Conservation (phyloP, 441 rosid genomes). For the Eutrema salsugineum region DNA sequence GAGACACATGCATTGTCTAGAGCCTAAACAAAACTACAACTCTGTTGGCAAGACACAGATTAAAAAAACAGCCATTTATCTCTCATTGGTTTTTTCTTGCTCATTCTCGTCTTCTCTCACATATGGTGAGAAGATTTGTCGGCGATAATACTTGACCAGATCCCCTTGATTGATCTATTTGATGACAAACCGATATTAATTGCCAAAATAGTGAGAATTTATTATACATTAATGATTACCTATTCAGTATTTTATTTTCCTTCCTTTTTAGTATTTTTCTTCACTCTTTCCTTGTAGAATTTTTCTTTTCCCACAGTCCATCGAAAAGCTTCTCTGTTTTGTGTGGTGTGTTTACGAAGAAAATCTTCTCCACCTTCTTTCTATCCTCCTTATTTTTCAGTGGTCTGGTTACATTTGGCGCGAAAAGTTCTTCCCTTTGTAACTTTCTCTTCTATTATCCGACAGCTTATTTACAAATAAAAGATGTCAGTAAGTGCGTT, state of each 20-base stretch:
- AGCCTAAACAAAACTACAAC: conserved; percentile 20
- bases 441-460: conserved; percentile 18
- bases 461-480: conserved; percentile 32
- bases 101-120: conserved; percentile 5
- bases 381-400: background rate
- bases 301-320: conserved; percentile 3
- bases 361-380: conserved; percentile 13
- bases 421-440: conserved; percentile 30
- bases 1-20: conserved; percentile 30
- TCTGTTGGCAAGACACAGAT: conserved; percentile 22
- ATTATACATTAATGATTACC: conserved; percentile 14
- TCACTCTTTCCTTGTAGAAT: background rate
- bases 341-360: conserved; percentile 17
- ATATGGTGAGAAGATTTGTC: conserved; percentile 22
- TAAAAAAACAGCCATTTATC: conserved; percentile 19
- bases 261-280: too few species aligned
- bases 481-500: conserved; percentile 40
- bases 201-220: background rate
- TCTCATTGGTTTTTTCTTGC: background rate
- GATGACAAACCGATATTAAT: conserved; percentile 7
- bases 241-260: too few species aligned
- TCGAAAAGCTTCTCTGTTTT: conserved; percentile 9
- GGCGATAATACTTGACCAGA: conserved; percentile 24
- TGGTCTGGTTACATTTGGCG: conserved; percentile 28
- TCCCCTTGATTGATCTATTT: conserved; percentile 16